These are phyloP conservation scores for Trebouxiophyceae sp. DNA, from an alignment of 163 green algal species.

Conservation along the genomic window DNA sequence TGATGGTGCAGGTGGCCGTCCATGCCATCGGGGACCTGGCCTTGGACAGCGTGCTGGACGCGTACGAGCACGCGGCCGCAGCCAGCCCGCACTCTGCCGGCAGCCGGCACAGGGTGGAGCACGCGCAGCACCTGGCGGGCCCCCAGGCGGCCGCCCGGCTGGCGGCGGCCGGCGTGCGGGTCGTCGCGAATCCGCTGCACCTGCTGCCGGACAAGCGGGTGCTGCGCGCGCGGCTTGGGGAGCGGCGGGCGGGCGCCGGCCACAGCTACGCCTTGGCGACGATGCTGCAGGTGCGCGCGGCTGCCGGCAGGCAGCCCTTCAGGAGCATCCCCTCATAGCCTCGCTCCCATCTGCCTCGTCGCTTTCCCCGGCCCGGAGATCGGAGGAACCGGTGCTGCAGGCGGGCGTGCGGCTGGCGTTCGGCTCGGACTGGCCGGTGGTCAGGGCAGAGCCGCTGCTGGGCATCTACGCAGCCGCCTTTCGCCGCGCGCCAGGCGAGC, in stretches of 20 bases:
- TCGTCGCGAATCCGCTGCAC: constrained; percentile 65
- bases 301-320: no score
- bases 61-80: constrained; percentile 4
- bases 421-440: constrained; percentile 68
- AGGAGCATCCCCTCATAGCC: no score
- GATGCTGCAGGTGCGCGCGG: constrained; percentile 20
- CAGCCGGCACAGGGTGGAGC: constrained; percentile 42
- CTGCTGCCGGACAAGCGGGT: constrained; percentile 42
- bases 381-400: no score
- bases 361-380: no score
- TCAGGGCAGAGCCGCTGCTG: constrained; percentile 38
- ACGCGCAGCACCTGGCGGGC: constrained; percentile 49
- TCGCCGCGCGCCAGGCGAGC: not conserved
- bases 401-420: constrained; percentile 30
- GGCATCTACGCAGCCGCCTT: constrained; percentile 30
- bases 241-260: constrained; percentile 9
- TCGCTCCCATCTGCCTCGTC: no score
- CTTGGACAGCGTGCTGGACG: constrained; percentile 51
- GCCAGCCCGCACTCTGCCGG: no score
- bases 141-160: constrained; percentile 10
- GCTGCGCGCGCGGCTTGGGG: constrained; percentile 28
- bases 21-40: constrained; percentile 73
- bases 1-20: constrained; percentile 46
- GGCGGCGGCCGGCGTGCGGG: constrained; percentile 16
- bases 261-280: constrained; percentile 35